Evolutionary conservation across 148 eudicot species (phyloP).

Genomic region (Selenicereus undatus): DNA sequence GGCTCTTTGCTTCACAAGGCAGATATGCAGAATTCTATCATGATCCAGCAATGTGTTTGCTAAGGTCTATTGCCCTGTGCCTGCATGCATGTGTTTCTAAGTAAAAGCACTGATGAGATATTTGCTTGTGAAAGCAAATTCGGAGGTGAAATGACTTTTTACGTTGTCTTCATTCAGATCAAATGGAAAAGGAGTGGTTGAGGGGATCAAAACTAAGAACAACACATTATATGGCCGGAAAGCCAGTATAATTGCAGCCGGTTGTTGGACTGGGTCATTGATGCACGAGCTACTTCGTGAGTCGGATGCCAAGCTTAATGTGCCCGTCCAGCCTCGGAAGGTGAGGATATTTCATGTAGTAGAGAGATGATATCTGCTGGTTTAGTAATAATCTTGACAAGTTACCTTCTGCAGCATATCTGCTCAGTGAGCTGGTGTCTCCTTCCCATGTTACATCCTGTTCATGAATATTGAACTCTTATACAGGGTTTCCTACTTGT

Average conservation of each 20-base stretch:
- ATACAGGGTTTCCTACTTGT: conserved; percentile 78
- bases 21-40: conserved; percentile 81
- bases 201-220: conserved; percentile 67
- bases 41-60: conserved; percentile 65
- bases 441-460: background rate
- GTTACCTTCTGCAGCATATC: too few species aligned
- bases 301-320: conserved; percentile 39
- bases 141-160: background rate
- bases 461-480: background rate
- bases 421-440: too few species aligned
- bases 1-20: conserved; percentile 57
- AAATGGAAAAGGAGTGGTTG: conserved; percentile 45
- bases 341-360: conserved; percentile 27
- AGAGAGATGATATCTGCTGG: background rate
- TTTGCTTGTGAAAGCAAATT: background rate
- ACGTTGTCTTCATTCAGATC: conserved; percentile 41
- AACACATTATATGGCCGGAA: conserved; percentile 52
- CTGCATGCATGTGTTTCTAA: background rate
- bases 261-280: conserved; percentile 92
- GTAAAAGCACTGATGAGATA: background rate
- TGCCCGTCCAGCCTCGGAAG: conserved; percentile 94
- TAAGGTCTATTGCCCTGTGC: conserved; percentile 44
- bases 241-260: conserved; percentile 77
- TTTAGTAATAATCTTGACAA: background rate
- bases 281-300: conserved; percentile 54